A percentile compares a stretch with the other conserved stretches of the same genome.
phyloP scores from a whole-genome alignment of 768 basidiomycete genomes.

The Russula olivacea region DNA sequence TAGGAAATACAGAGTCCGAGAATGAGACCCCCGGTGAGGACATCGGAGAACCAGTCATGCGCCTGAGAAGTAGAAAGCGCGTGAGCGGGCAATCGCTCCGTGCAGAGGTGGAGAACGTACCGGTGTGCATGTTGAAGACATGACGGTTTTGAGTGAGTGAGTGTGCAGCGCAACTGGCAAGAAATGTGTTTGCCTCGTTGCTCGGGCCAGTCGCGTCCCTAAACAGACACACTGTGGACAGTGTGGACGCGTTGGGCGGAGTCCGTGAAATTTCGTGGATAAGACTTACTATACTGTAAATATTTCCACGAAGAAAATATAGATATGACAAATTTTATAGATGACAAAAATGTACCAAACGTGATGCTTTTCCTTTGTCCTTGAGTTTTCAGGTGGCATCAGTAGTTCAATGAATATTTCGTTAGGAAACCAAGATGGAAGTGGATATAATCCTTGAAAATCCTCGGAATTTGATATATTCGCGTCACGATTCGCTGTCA shows the following conservation, averaged over 20 bases:
- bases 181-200: background rate
- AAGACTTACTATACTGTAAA: too few relatives aligned
- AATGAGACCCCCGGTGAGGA: constrained; percentile 24
- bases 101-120: background rate
- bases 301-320: too few relatives aligned
- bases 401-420: too few relatives aligned
- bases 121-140: constrained; percentile 21
- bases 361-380: too few relatives aligned
- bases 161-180: background rate
- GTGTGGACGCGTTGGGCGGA: background rate
- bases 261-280: background rate
- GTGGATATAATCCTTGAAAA: background rate
- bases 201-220: background rate
- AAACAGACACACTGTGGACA: too few relatives aligned
- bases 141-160: constrained; percentile 2
- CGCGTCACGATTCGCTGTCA: background rate
- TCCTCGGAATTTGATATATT: background rate
- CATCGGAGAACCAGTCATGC: constrained; percentile 26
- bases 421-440: too few relatives aligned
- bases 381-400: too few relatives aligned
- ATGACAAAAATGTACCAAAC: too few relatives aligned
- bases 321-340: background rate
- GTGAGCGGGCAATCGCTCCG: constrained; percentile 2
- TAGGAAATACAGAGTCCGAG: constrained; percentile 26
- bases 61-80: constrained; percentile 2